Conservation (phyloP, 768 basidiomycete species). For the Mycena crocata region DNA sequence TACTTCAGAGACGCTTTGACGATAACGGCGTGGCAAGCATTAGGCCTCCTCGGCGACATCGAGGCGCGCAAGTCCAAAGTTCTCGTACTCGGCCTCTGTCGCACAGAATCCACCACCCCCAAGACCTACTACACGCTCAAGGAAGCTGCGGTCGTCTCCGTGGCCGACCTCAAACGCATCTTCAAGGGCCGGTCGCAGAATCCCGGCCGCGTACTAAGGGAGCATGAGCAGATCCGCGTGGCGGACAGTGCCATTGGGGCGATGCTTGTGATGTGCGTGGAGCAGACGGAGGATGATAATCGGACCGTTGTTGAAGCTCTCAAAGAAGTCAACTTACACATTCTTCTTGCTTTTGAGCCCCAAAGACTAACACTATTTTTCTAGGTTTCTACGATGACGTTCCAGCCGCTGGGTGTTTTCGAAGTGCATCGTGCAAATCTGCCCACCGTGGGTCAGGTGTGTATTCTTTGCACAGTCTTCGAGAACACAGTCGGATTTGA, state of each 20-base stretch:
- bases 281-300: constrained; percentile 8
- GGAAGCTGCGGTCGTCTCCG: not conserved
- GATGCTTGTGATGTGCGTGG: constrained; percentile 19
- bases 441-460: constrained; percentile 6
- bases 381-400: constrained; percentile 6
- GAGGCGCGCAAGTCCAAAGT: constrained; percentile 23
- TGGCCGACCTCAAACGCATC: constrained; percentile 1
- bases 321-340: not conserved
- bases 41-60: constrained; percentile 15
- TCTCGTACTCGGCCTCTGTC: constrained; percentile 9
- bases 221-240: not conserved
- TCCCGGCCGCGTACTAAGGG: constrained; percentile 7
- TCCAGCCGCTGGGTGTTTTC: constrained; percentile 16
- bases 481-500: not conserved
- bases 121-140: constrained; percentile 22
- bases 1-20: constrained; percentile 5
- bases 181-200: not conserved
- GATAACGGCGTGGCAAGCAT: constrained; percentile 20
- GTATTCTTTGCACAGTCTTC: too few relatives aligned
- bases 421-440: constrained; percentile 9
- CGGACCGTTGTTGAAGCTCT: not conserved
- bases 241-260: constrained; percentile 7
- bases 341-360: too few relatives aligned
- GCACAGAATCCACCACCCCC: constrained; percentile 7
- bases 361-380: not conserved